Conservation (phyloP, 2,329 filamentous ascomycete species). For the Calcarisporium arbuscula region DNA sequence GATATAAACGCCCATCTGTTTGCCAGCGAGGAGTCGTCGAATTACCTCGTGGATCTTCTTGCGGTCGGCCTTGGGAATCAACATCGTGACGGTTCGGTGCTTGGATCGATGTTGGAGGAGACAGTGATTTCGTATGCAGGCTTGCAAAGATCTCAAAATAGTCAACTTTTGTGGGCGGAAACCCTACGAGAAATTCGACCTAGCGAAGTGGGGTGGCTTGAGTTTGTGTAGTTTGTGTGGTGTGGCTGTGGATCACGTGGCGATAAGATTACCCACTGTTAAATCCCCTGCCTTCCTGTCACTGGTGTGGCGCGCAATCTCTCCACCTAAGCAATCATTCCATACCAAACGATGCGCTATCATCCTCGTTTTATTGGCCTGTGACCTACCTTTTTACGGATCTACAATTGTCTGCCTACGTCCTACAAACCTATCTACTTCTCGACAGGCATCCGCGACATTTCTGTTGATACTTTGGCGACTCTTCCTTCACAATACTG, state of each 20-base stretch:
- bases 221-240: conserved; percentile 15
- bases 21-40: conserved; percentile 10
- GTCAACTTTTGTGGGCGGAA: conserved; percentile 40
- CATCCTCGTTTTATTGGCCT: too few species aligned
- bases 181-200: conserved; percentile 31
- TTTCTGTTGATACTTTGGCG: too few species aligned
- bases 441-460: too few species aligned
- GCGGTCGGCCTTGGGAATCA: conserved; percentile 99
- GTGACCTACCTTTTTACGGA: too few species aligned
- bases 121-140: conserved; percentile 31
- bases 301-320: too few species aligned
- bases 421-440: too few species aligned
- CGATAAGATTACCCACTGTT: conserved; percentile 14
- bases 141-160: conserved; percentile 34
- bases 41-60: conserved; percentile 95
- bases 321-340: too few species aligned
- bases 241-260: conserved; percentile 27
- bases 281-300: too few species aligned
- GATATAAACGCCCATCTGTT: conserved; percentile 7
- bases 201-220: conserved; percentile 28
- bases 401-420: too few species aligned
- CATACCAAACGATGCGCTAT: too few species aligned
- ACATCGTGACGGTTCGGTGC: conserved; percentile 62
- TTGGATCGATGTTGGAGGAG: conserved; percentile 44
- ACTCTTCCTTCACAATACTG: too few species aligned